Percentiles rank a stretch among this genome's conserved stretches.
These are phyloP conservation scores for Austroboletus novae-zelandiae DNA, from an alignment of 1,284 basidiomycete genomes.

Conservation along the genomic window DNA sequence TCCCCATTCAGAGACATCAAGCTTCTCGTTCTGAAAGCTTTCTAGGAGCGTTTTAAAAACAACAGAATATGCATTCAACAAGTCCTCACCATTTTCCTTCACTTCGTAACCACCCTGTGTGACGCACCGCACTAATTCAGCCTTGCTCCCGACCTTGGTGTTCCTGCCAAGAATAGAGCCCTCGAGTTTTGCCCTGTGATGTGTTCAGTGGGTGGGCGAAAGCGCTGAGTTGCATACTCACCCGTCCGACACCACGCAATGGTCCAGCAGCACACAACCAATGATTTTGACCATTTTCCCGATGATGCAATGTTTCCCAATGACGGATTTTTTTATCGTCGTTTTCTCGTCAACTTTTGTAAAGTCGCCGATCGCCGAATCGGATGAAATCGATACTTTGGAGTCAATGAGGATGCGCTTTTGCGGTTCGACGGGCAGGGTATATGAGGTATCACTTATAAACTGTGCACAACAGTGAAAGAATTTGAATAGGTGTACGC, in stretches of 20 bases:
- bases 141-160: conserved; percentile 78
- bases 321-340: conserved; percentile 83
- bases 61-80: not conserved
- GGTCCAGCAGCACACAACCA: conserved; percentile 89
- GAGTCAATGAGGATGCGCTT: conserved; percentile 67
- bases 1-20: conserved; percentile 64
- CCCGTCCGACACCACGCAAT: conserved; percentile 87
- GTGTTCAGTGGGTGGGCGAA: not conserved
- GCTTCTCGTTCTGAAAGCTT: conserved; percentile 59
- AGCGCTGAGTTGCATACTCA: conserved; percentile 35
- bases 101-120: conserved; percentile 89
- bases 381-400: conserved; percentile 82
- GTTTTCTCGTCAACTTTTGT: conserved; percentile 83
- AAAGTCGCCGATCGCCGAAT: conserved; percentile 81
- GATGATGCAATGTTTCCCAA: conserved; percentile 87
- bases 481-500: not conserved
- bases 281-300: conserved; percentile 84
- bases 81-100: conserved; percentile 58
- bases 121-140: conserved; percentile 79
- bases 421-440: conserved; percentile 57
- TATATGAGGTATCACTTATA: conserved; percentile 49
- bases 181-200: conserved; percentile 80
- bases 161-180: conserved; percentile 84
- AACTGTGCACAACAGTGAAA: conserved; percentile 39
- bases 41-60: conserved; percentile 36